These are phyloP conservation scores for Proliferodiscus dingleyae DNA, from an alignment of 2,329 filamentous ascomycete species.

Conservation along the genomic window DNA sequence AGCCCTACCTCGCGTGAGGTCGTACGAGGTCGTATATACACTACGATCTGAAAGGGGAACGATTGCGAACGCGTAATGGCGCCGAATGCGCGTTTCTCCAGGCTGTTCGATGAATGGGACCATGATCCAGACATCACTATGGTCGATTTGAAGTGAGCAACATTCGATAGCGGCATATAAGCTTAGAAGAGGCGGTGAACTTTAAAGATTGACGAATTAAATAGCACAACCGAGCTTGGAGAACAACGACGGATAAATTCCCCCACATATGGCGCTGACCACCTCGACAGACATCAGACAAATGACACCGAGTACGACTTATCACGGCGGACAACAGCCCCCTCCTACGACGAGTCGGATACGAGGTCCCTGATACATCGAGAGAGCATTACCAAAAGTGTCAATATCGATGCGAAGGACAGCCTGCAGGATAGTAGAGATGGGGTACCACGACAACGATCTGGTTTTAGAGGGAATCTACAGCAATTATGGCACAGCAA, in stretches of 20 bases:
- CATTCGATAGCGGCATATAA: background rate
- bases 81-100: conserved; percentile 3
- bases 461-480: conserved; percentile 1
- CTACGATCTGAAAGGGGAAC: background rate
- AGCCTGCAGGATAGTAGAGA: background rate
- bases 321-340: background rate
- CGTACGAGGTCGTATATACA: background rate
- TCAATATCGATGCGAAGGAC: background rate
- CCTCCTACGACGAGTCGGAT: conserved; percentile 3
- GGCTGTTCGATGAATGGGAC: conserved; percentile 13
- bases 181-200: background rate
- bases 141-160: conserved; percentile 10
- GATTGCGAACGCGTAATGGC: background rate
- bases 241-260: background rate
- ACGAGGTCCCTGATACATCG: conserved; percentile 7
- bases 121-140: conserved; percentile 11
- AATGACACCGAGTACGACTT: conserved; percentile 1
- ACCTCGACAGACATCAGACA: background rate
- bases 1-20: background rate
- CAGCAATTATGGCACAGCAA: conserved; percentile 7
- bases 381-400: conserved; percentile 1
- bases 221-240: background rate
- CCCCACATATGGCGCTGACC: background rate
- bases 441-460: conserved; percentile 3
- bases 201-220: background rate